These are phyloP conservation scores for Scutellaria barbata DNA, from an alignment of 257 asterid genomes.

Conservation along the genomic window DNA sequence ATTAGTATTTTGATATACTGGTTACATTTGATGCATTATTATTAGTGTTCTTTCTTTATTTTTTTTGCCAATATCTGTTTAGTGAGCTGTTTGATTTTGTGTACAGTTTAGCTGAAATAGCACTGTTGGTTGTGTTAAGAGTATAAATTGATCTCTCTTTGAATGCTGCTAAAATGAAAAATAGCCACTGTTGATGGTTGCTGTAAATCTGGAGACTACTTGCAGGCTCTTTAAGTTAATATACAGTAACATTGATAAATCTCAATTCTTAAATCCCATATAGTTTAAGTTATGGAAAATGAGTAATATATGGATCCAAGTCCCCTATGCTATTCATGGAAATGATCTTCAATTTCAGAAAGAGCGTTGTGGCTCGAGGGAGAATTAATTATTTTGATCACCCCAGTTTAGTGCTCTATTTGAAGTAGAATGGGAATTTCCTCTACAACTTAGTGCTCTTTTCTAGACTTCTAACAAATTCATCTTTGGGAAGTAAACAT, in stretches of 20 bases:
- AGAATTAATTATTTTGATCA: neutral
- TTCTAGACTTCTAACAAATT: slow-evolving; percentile 2
- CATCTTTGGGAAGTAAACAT: neutral
- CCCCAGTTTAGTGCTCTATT: neutral
- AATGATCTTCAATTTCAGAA: neutral
- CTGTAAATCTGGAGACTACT: neutral
- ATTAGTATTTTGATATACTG: neutral
- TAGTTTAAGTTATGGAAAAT: neutral
- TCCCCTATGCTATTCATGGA: slow-evolving; percentile 10
- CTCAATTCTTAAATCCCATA: slow-evolving; percentile 14
- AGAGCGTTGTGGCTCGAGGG: neutral
- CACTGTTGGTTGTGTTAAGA: neutral
- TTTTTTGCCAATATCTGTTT: slow-evolving; percentile 13
- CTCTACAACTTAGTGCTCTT: neutral
- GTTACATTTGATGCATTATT: neutral
- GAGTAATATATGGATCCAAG: neutral
- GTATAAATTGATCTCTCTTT: neutral
- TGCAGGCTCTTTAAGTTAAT: neutral
- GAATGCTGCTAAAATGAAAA: neutral
- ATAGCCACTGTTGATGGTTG: slow-evolving; percentile 1
- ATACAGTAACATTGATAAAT: neutral
- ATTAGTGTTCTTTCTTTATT: slow-evolving; percentile 12
- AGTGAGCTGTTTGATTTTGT: slow-evolving; percentile 1
- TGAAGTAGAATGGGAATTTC: slow-evolving; percentile 3
- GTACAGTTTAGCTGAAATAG: neutral